Evolutionary conservation across 805 yeast genomes (phyloP), one percentile per base, ranked within the genome.

Genomic region (Tetrapisispora nanseiensis): DNA sequence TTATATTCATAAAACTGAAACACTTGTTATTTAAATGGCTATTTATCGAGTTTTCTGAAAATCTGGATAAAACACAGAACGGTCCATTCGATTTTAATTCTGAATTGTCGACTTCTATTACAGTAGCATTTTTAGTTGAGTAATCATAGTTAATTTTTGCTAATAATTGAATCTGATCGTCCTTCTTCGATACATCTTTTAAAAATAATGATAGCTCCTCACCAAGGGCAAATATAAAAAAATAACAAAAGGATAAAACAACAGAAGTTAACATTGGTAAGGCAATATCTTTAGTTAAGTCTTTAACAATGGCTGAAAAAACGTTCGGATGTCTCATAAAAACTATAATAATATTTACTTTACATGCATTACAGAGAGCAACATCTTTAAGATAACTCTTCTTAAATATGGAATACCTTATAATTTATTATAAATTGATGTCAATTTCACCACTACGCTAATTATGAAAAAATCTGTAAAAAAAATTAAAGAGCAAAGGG

Each of bases 1-100:
- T 35, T 15, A 57, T 43, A 34, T 54, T 50, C 24, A 52, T 21
- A 33, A 47, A 51, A 32, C 54, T 43, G 41, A 60, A 57, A 44
- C 65, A 60, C 6, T 28, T 21, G 20, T 29, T 21, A 15, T 37
- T 15, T 26, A 35, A 20, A n/a, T 37, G 32, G 9, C 13, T n/a
- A 15, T 27, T 15, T 5, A 8, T 18, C 4, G 20, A 12, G 2
- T 3, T 5, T 11, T 18, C 16, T 13, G 19, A 3, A 19, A 38
- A 38, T 24, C 4, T 18, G 3, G 41, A 12, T 3, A 10, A 13
- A 2, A 39, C 24, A n/a, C 41, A 39, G 32, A 19, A 32, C 19
- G 37, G 24, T 15, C 18, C 26, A 1, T 16, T 26, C 4, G 37
- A 24, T 1, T 32, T 18, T 26, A n/a, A 7, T 8, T 3, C 3